phyloP scores from a whole-genome alignment of 306 rosid genomes.

The Albizia julibrissin region DNA sequence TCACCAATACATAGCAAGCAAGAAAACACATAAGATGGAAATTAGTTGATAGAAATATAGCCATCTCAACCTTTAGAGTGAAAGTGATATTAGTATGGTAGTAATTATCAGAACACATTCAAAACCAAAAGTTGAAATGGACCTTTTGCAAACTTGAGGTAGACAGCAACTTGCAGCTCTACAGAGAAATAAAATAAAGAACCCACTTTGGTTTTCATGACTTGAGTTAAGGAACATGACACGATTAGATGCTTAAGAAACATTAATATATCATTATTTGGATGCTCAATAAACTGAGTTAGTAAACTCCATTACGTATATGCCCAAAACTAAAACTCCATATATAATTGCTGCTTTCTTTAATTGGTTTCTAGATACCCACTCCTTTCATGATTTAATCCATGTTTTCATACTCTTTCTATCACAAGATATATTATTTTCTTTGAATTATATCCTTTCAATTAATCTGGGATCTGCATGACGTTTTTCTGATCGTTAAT shows the following conservation, averaged over 20 bases:
- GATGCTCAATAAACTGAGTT: neutral
- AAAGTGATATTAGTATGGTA: neutral
- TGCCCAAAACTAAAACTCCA: neutral
- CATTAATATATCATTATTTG: neutral
- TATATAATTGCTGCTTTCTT: neutral
- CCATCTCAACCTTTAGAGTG: neutral
- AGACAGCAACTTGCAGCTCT: constrained; percentile 11
- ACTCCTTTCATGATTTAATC: neutral
- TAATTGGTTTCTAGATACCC: neutral
- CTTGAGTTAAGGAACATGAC: neutral
- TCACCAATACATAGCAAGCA: neutral
- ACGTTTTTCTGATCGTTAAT: neutral
- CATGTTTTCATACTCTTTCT: neutral
- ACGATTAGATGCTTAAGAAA: neutral
- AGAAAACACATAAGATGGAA: too few relatives aligned
- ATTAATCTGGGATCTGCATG: neutral
- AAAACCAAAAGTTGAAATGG: neutral
- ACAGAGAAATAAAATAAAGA: constrained; percentile 8
- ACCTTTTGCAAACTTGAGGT: constrained; percentile 21
- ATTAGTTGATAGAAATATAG: neutral
- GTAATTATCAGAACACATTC: neutral
- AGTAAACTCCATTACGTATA: neutral
- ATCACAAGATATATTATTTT: neutral
- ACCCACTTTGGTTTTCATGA: neutral
- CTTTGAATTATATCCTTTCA: neutral